Evolutionary conservation across 2,329 filamentous ascomycete genomes (phyloP).

Genomic region (Malbranchea zuffiana): DNA sequence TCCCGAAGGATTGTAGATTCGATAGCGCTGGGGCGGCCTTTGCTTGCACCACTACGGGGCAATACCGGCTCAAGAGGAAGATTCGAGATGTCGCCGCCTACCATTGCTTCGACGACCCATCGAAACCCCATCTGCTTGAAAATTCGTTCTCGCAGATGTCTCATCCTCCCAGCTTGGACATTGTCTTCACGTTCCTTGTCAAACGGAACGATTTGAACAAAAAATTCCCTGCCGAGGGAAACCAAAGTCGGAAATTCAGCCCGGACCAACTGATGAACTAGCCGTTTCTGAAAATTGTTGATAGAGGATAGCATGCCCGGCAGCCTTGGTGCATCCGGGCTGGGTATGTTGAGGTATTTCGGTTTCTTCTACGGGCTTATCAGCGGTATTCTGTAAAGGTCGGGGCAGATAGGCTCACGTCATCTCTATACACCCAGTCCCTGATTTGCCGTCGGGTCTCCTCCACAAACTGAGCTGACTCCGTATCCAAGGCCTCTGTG

Average conservation of each 20-base stretch:
- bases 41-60: slow-evolving; percentile 18
- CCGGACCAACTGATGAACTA: slow-evolving; percentile 56
- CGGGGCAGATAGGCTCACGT: slow-evolving; percentile 13
- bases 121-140: slow-evolving; percentile 33
- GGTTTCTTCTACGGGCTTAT: slow-evolving; percentile 15
- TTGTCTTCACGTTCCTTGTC: slow-evolving; percentile 28
- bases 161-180: slow-evolving; percentile 22
- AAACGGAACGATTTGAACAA: slow-evolving; percentile 32
- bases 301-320: slow-evolving; percentile 27
- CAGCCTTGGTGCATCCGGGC: slow-evolving; percentile 17
- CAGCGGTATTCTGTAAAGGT: not conserved
- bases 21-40: slow-evolving; percentile 7
- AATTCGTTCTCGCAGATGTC: slow-evolving; percentile 21
- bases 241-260: slow-evolving; percentile 43
- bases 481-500: slow-evolving; percentile 42
- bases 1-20: slow-evolving; percentile 25
- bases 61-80: slow-evolving; percentile 27
- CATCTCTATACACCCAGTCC: slow-evolving; percentile 32
- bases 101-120: slow-evolving; percentile 39
- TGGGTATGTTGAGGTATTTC: slow-evolving; percentile 38
- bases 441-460: slow-evolving; percentile 37
- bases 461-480: slow-evolving; percentile 43
- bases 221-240: slow-evolving; percentile 28
- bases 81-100: slow-evolving; percentile 31
- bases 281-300: slow-evolving; percentile 51